These are phyloP conservation scores for Trichophyton verrucosum DNA, from an alignment of 2,329 filamentous ascomycete genomes.

Conservation along the genomic window DNA sequence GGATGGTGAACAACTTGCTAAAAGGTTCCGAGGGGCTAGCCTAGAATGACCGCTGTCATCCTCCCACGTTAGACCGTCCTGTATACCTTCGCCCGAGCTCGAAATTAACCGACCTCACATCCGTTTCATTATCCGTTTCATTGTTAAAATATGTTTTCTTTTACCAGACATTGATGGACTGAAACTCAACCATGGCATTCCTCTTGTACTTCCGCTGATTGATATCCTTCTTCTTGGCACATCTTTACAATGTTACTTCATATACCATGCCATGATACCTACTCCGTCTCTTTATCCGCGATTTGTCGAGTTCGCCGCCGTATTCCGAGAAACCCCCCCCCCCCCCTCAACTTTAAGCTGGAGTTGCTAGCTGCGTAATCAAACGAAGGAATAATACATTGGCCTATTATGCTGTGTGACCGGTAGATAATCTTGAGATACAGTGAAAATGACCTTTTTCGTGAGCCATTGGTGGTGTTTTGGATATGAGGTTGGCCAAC, in stretches of 20 bases:
- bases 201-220: background rate
- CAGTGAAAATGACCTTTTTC: no score
- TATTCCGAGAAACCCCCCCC: background rate
- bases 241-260: background rate
- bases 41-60: slow-evolving; percentile 27
- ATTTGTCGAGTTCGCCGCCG: background rate
- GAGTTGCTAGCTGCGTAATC: background rate
- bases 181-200: background rate
- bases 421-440: background rate
- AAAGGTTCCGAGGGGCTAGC: slow-evolving; percentile 52
- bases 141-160: background rate
- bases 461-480: no score
- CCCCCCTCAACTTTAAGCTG: background rate
- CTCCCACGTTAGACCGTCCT: slow-evolving; percentile 2
- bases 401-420: background rate
- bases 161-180: background rate
- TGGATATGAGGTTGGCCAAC: no score
- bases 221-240: background rate
- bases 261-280: background rate
- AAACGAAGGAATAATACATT: background rate
- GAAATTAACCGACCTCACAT: background rate
- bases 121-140: background rate
- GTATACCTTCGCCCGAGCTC: slow-evolving; percentile 1
- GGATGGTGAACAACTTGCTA: slow-evolving; percentile 50
- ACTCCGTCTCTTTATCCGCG: background rate